Conservation (phyloP, 305 asterid species). For the Rubia balearica region DNA sequence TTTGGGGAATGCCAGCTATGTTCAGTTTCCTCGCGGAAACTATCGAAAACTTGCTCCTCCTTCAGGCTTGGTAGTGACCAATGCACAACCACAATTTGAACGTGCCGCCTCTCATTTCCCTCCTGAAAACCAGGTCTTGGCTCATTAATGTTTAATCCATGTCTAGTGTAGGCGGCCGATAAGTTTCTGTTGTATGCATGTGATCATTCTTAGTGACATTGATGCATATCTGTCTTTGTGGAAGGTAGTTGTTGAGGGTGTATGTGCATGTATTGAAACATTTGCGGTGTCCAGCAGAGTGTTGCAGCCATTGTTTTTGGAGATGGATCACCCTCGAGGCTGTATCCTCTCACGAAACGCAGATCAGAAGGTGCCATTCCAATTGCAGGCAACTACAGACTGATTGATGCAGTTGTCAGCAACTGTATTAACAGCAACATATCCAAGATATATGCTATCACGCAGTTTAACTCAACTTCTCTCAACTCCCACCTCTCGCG, state of each 20-base stretch:
- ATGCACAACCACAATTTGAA: slow-evolving; percentile 27
- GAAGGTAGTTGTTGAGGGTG: slow-evolving; percentile 2
- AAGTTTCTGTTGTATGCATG: background rate
- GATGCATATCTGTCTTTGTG: slow-evolving; percentile 4
- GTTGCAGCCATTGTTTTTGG: slow-evolving; percentile 93
- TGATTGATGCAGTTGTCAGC: slow-evolving; percentile 72
- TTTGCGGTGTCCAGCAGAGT: slow-evolving; percentile 53
- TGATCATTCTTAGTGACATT: background rate
- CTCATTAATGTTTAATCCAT: background rate
- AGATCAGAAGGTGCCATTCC: slow-evolving; percentile 84
- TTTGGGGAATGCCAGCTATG: slow-evolving; percentile 24
- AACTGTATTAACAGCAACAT: slow-evolving; percentile 86
- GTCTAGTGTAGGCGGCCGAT: background rate
- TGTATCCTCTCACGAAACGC: slow-evolving; percentile 72
- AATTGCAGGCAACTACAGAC: slow-evolving; percentile 70
- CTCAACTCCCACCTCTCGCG: slow-evolving; percentile 79
- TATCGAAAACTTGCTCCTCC: slow-evolving; percentile 19
- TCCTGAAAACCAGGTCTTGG: slow-evolving; percentile 55
- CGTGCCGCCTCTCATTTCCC: slow-evolving; percentile 31
- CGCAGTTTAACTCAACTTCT: slow-evolving; percentile 79
- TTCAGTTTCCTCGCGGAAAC: slow-evolving; percentile 24
- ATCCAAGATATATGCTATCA: slow-evolving; percentile 63
- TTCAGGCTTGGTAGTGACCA: slow-evolving; percentile 26
- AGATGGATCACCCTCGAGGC: slow-evolving; percentile 57
- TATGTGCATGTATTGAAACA: slow-evolving; percentile 10